Evolutionary conservation across 768 basidiomycete genomes (phyloP).

Genomic region (Hysterangium stoloniferum): DNA sequence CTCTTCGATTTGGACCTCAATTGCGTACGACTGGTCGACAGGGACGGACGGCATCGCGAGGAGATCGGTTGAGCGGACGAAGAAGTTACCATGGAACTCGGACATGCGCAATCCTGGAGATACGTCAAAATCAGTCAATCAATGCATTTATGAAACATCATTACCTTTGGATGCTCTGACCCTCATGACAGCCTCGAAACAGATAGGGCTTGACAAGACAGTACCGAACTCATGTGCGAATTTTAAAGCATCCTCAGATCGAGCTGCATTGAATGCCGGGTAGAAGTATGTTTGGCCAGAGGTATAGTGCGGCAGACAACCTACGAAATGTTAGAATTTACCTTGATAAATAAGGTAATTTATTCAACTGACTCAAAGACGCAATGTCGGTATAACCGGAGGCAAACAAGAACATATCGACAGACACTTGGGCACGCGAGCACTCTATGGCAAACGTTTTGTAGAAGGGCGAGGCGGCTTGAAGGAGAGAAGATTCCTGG

Average conservation of each 20-base stretch:
- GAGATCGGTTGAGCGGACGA: constrained; percentile 93
- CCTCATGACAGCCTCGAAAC: constrained; percentile 95
- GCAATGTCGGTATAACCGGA: constrained; percentile 93
- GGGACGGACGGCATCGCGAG: constrained; percentile 96
- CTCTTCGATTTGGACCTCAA: constrained; percentile 95
- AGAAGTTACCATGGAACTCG: constrained; percentile 98
- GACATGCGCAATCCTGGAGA: constrained; percentile 83
- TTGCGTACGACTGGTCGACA: constrained; percentile 90
- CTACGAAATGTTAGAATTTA: constrained; percentile 29
- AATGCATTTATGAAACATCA: constrained; percentile 12
- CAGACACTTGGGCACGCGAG: constrained; percentile 91
- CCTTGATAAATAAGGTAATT: background rate
- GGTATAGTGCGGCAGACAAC: constrained; percentile 92
- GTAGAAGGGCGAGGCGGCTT: constrained; percentile 93
- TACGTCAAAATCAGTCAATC: background rate
- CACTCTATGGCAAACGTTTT: constrained; percentile 99
- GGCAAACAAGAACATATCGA: constrained; percentile 99
- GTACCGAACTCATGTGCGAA: constrained; percentile 97
- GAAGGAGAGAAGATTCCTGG: constrained; percentile 88
- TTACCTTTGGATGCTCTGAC: constrained; percentile 92
- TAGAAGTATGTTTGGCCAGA: constrained; percentile 98
- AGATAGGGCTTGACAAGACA: constrained; percentile 88
- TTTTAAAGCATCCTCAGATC: constrained; percentile 94
- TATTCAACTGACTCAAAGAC: constrained; percentile 56
- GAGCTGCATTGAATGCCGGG: constrained; percentile 92